Base-by-base conservation (phyloP, 75 land plant genomes). In the Sequoia sempervirens region DNA sequence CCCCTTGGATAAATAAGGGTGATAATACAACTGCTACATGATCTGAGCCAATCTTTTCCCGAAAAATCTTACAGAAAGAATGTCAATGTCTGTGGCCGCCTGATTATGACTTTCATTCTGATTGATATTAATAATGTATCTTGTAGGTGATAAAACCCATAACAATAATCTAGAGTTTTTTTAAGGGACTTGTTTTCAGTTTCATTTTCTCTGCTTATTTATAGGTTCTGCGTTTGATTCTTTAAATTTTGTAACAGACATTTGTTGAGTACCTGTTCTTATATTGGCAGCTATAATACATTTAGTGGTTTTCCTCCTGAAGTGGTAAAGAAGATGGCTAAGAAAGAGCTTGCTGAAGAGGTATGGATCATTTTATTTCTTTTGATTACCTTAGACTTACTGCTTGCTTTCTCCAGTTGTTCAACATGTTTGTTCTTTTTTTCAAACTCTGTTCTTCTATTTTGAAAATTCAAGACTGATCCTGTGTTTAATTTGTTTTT, bases 321-420 rank as follows among this genome's bases (percentile, higher is more conserved):
- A 46, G 87, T 92, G 43, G 98, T 96, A 75, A 96, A 93, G 85
- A 96, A 96, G 89, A 89, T 96, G 98, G 92, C 96, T 26, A 94
- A 93, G 82, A 86, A 91, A 81, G 98, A 93, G 83, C 94, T 96
- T 47, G 90, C 93, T 81, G 93, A 94, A 61, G 96, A 96, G 96
- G 98, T 93, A 58, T 45, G 68, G 20, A 10, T 83, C 36, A 46
- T 30, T 45, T 37, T 32, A 11, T 28, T 45, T 40, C 13, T 56
- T 73, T 70, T 17, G 34, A 18, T 38, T 70, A 37, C 72, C 36
- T 41, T 32, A 82, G 1, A 20, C n/a, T 75, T 75, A 26, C 79
- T 75, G 26, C 10, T 20, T n/a, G 40, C 43, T 76, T 76, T 43
- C 73, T 69, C 26, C 38, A 82, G 0, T 9, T 38, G 36, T 58